Percentiles rank a stretch among this genome's conserved stretches.
These are phyloP conservation scores for Malassezia arunalokei DNA, from an alignment of 1,284 basidiomycete genomes.

Conservation along the genomic window DNA sequence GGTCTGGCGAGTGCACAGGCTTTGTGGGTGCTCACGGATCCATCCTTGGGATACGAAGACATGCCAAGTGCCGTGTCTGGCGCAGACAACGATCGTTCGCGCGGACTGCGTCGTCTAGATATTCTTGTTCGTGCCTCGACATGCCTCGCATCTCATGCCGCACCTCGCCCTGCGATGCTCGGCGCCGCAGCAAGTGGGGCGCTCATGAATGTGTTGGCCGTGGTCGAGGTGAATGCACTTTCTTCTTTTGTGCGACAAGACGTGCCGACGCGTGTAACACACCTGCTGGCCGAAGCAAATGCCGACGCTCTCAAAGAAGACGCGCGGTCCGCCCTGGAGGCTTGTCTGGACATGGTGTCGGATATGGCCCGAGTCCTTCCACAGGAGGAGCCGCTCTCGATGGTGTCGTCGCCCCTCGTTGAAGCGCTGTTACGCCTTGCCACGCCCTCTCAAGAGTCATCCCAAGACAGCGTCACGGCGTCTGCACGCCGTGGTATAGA, in stretches of 20 bases:
- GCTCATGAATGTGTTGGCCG: slow-evolving; percentile 20
- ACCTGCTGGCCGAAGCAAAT: not conserved
- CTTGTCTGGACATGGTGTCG: slow-evolving; percentile 24
- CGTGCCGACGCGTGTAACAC: slow-evolving; percentile 2
- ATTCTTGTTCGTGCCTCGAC: slow-evolving; percentile 17
- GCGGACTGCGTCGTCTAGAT: slow-evolving; percentile 11
- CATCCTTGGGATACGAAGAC: not conserved
- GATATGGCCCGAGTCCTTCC: slow-evolving; percentile 24
- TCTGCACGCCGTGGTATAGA: slow-evolving; percentile 18
- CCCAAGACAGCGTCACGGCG: not conserved
- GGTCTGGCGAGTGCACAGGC: slow-evolving; percentile 25
- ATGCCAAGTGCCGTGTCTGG: not conserved
- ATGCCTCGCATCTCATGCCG: slow-evolving; percentile 11
- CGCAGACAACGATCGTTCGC: not conserved
- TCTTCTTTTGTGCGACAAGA: slow-evolving; percentile 12
- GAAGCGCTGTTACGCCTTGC: slow-evolving; percentile 18
- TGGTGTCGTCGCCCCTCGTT: slow-evolving; percentile 11
- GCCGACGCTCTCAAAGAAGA: not conserved
- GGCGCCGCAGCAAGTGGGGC: slow-evolving; percentile 20
- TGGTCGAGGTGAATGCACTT: slow-evolving; percentile 7
- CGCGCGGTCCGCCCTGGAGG: not conserved
- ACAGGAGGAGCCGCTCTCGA: not conserved
- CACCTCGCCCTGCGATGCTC: slow-evolving; percentile 21
- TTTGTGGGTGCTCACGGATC: slow-evolving; percentile 25
- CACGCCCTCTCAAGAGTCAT: slow-evolving; percentile 18